Base-by-base conservation (phyloP, 495 filamentous ascomycete species). In the Mycothermus thermophilus region DNA sequence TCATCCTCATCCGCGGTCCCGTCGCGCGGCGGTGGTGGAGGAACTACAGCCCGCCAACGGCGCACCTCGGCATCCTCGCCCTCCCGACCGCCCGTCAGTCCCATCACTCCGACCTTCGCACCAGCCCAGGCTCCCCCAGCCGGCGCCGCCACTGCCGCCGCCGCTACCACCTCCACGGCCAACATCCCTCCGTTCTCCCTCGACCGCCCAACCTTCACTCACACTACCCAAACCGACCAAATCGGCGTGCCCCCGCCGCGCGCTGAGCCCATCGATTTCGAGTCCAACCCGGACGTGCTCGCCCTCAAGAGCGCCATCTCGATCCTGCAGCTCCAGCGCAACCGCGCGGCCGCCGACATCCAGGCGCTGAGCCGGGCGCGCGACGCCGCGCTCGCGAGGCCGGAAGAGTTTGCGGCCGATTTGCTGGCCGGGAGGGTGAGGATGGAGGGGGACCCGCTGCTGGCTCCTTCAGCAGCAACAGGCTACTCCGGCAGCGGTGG, bases 281-380 rank as follows among this genome's bases (percentile, higher is more conserved):
- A 75, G 42, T 65, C 72, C 31, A 92, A 92, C 46, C 74, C 83
- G 4, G 86, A 94, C 61, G 83, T 76, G 1, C 77, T 92, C 15
- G 86, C 86, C 3, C 64, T 94, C 18, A 72, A 76, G 24, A 76
- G 77, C 14, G 79, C 85, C 3, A 80, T 93, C 44, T 74, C 77
- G 3, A 76, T 92, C 29, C 62, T 94, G 21, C 82, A 88, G 59
- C 59, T 90, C 28, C 86, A 94, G 58, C 79, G 77, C 30, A 69
- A 76, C 42, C 80, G 80, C 52, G 77, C 77, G 11, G 50, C 71
- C n/a, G 63, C 66, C 13, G 84, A 93, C 54, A 73, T 93, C 27
- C 63, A 63, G 38, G 56, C 63, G 1, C 60, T 93, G 11, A 65
- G 76, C 41, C 51, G 59, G 32, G 64, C 79, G 37, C 83, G 83